These are phyloP conservation scores for Scopulariopsis brevicaulis DNA, from an alignment of 2,329 filamentous ascomycete genomes.

Conservation along the genomic window DNA sequence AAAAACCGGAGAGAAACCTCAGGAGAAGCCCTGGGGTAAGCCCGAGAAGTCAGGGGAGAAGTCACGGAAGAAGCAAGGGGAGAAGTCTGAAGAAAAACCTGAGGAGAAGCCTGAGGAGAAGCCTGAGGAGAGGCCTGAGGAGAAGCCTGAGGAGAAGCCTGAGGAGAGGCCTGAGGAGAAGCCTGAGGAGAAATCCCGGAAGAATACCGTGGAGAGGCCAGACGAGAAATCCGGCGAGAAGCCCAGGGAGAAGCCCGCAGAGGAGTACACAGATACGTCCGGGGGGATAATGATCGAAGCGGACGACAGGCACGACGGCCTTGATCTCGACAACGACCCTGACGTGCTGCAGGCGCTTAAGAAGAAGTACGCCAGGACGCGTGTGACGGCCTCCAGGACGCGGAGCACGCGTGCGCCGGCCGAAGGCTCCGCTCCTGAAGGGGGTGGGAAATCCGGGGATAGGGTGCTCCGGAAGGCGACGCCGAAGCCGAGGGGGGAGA, in stretches of 20 bases:
- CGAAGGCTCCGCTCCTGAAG: background rate
- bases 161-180: background rate
- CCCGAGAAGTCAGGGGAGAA: background rate
- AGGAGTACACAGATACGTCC: background rate
- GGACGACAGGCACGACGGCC: background rate
- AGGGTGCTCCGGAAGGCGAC: background rate
- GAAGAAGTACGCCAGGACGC: conserved; percentile 1
- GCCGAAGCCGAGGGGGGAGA: background rate
- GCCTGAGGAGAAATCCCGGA: background rate
- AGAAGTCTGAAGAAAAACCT: background rate
- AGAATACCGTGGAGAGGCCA: conserved; percentile 4
- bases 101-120: conserved; percentile 5
- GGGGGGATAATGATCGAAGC: background rate
- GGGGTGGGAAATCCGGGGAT: background rate
- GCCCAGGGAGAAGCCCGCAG: background rate
- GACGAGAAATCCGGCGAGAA: background rate
- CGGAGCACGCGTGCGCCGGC: background rate
- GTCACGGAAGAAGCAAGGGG: background rate
- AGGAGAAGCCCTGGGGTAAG: conserved; percentile 2
- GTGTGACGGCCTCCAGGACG: background rate
- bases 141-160: background rate
- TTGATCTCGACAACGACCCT: background rate
- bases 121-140: background rate
- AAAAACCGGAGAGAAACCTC: no score
- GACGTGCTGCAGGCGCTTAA: background rate